Evolutionary conservation across 345 rosid genomes (phyloP), one percentile per base, ranked within the genome.

Genomic region (Crucihimalaya himalaica): DNA sequence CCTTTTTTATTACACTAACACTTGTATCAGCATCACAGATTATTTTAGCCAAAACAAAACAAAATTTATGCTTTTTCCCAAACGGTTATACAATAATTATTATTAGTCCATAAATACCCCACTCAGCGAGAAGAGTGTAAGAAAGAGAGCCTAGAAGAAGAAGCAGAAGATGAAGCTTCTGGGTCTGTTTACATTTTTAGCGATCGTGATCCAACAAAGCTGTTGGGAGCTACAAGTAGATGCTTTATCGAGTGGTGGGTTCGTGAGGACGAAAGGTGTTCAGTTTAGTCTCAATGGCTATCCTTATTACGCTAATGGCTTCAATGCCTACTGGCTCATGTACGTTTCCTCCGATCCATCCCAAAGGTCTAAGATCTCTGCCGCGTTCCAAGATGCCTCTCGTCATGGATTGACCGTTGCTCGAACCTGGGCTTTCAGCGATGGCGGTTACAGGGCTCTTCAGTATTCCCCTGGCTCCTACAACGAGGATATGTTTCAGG

Each of bases 301-400:
- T 62, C 97, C 93, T 48, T 90, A 81, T 75, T 92, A 87, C 65
- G 88, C 89, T 39, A 92, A 90, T 75, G 97, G 99, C 46, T 92
- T 90, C 87, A 92, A 92, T 70, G 96, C 98, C 28, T 92, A 92
- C 73, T 95, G 99, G 97, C 84, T 90, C 34, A 90, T 90, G 97
- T 89, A 86, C 71, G 60, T 81, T 9, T 97, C 92, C 54, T 77
- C 93, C 13, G 96, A 89, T 68, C 91, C 89, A 18, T 79, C 92
- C 27, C 89, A 83, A 77, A 82, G 90, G 66, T 47, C 77, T 70
- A 83, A 79, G 78, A 85, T 92, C 64, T 70, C 97, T 1, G 59
- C 83, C 14, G 92, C 85, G 0, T 90, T 92, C 27, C 85, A 78
- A 19, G 91, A 90, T 34, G 97, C 99, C 5, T 68, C 83, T 52